Base-by-base conservation (phyloP, 176 grass and related monocot genomes). In the Triticum timopheevii region DNA sequence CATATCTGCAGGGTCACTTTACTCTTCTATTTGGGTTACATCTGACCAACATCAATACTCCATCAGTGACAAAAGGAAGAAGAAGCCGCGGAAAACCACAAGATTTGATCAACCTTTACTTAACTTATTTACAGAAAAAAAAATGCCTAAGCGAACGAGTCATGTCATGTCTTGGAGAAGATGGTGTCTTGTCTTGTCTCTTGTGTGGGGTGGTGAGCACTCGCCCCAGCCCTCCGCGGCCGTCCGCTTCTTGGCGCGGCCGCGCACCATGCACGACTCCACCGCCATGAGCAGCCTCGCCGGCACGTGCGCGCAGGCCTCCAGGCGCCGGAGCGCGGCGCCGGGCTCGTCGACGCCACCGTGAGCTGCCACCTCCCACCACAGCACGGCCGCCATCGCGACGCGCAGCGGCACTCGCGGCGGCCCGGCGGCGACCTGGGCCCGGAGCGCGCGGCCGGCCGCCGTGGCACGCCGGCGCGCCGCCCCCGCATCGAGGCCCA, bases 151-250 rank as follows among this genome's bases (percentile, higher is more conserved):
- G 6, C 50, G 50, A 7, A 19, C 0, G 50, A 54, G 50, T 54
- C 54, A 59, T 59, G 54, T 22, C 54, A 22, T 59, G 54, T 59
- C 54, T 59, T 59, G 54, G 54, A 59, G 54, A 59, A 59, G 54
- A 59, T 22, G 54, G 19, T 9, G 54, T 59, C 31, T 31, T 31
- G 5, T 38, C 36, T 38, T 44, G 42, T 44, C 42, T 44, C 42
- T 11, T 58, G 54, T 3, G 16, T 58, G 16, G 17, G 19, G 54
- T 22, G 54, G 6, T 3, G 84, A 61, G 52, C 84, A 96, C 79
- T 96, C 91, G 24, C 84, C 91, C 91, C 87, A 96, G 3, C 87
- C 94, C 35, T 92, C 93, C 56, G 39, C 70, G 63, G 30, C 44
- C 59, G 61, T 79, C 82, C 82, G 59, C 78, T 69, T 65, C 3